Evolutionary conservation across 148 eudicot species (phyloP).

Genomic region (Arctostaphylos glauca): DNA sequence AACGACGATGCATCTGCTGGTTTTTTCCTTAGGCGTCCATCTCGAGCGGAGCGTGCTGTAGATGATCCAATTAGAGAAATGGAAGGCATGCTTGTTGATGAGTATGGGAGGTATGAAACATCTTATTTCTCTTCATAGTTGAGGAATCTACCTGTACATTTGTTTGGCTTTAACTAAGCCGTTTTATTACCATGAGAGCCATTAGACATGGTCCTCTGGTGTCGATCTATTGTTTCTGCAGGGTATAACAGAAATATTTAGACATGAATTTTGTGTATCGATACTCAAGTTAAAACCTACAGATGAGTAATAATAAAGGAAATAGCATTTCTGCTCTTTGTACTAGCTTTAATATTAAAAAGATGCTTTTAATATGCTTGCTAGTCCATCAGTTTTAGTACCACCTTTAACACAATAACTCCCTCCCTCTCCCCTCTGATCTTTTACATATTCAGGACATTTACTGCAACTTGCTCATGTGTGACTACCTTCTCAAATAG

Average conservation of each 20-base stretch:
- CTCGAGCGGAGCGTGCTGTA: slow-evolving; percentile 79
- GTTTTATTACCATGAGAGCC: background rate
- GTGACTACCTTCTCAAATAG: background rate
- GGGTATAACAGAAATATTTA: background rate
- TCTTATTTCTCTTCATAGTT: slow-evolving; percentile 7
- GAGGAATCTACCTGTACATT: background rate
- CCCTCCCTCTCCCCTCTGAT: too few relatives aligned
- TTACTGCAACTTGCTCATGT: background rate
- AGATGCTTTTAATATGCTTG: background rate
- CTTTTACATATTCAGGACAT: background rate
- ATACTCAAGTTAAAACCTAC: background rate
- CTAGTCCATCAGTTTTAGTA: background rate
- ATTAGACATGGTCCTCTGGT: background rate
- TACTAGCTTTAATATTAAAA: background rate
- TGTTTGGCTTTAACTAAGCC: background rate
- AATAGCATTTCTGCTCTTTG: background rate
- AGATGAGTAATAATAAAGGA: slow-evolving; percentile 1
- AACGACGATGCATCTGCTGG: slow-evolving; percentile 54
- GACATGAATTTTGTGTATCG: background rate
- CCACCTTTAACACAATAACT: background rate
- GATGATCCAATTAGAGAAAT: slow-evolving; percentile 97
- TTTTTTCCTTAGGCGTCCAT: slow-evolving; percentile 63
- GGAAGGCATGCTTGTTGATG: slow-evolving; percentile 98
- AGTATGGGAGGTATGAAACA: slow-evolving; percentile 79
- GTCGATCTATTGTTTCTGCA: background rate